Evolutionary conservation across 257 asterid genomes (phyloP), one percentile per base, ranked within the genome.

Genomic region (Buddleja alternifolia): DNA sequence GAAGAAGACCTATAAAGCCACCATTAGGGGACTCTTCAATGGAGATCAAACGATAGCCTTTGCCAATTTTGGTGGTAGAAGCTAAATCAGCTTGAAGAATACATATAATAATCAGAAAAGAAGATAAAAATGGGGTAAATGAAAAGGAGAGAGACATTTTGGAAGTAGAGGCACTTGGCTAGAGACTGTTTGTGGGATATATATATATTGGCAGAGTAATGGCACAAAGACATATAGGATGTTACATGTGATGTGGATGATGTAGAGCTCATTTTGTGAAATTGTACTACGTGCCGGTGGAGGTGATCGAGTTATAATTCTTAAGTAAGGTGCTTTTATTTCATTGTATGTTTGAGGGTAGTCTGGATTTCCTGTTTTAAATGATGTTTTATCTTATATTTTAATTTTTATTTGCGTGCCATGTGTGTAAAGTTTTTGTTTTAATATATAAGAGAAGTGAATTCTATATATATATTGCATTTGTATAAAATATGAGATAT

Each of bases 1-100:
- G 88, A 40, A 94, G 97, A n/a, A 78, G 82, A 39, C 92, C 99
- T 6, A 87, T 25, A 56, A 91, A 80, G 23, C 96, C 99, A 57
- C 99, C 97, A 59, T 84, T 80, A 2, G 93, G 66, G 76, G 86
- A 72, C 17, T 88, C 83, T 51, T 82, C 81, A 56, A 91, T 71
- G 76, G 99, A 92, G 65, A 87, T 52, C 67, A 94, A 73, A 32
- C 82, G 70, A 78, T 94, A 94, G 75, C 99, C 99, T 23, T 87
- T 65, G 12, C 97, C 97, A 65, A 94, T 87, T 56, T 84, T 93
- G 2, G 73, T 17, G 2, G 86, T 79, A 62, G 85, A 72, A 40
- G 80, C 73, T 10, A 55, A 54, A 72, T 59, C 56, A n/a, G 66
- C 37, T 62, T 73, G 56, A 37, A 70, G 45, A 7, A 67, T 29